Conservation (phyloP, 2,329 filamentous ascomycete genomes). For the Alternaria arborescens region DNA sequence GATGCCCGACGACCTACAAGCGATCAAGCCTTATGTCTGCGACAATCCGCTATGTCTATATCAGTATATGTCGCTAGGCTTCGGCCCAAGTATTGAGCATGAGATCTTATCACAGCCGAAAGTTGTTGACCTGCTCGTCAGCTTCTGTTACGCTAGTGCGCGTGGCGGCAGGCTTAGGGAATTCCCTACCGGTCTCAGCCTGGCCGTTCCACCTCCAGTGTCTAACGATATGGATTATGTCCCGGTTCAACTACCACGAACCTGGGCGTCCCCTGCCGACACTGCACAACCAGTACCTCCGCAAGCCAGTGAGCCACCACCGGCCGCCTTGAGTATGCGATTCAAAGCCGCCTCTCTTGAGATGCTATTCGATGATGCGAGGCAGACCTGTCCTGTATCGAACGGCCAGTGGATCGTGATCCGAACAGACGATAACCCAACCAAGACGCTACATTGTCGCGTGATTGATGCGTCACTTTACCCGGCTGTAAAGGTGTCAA, state of each 20-base stretch:
- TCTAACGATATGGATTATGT: conserved; percentile 30
- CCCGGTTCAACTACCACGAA: neutral
- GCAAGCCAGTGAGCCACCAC: neutral
- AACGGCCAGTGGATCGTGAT: conserved; percentile 64
- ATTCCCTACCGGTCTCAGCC: conserved; percentile 65
- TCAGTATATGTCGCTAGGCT: conserved; percentile 86
- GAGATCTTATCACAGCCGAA: conserved; percentile 81
- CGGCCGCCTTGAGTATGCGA: conserved; percentile 21
- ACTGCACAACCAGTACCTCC: neutral
- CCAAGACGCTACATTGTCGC: conserved; percentile 57
- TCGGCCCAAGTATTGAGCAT: conserved; percentile 85
- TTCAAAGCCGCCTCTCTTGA: conserved; percentile 53
- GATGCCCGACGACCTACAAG: conserved; percentile 70
- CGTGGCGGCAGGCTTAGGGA: conserved; percentile 55
- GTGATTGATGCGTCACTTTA: conserved; percentile 57
- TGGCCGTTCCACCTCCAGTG: conserved; percentile 58
- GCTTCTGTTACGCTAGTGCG: conserved; percentile 76
- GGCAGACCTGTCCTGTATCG: conserved; percentile 47
- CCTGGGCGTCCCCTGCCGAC: neutral
- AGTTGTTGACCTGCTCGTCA: conserved; percentile 84
- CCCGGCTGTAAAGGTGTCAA: conserved; percentile 52
- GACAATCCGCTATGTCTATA: conserved; percentile 78
- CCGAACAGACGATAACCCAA: conserved; percentile 24
- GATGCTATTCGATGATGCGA: conserved; percentile 53
- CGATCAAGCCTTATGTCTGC: conserved; percentile 80